Evolutionary conservation across 805 yeast genomes (phyloP).

Genomic region (Hemisphaericaspora nanyangensis): DNA sequence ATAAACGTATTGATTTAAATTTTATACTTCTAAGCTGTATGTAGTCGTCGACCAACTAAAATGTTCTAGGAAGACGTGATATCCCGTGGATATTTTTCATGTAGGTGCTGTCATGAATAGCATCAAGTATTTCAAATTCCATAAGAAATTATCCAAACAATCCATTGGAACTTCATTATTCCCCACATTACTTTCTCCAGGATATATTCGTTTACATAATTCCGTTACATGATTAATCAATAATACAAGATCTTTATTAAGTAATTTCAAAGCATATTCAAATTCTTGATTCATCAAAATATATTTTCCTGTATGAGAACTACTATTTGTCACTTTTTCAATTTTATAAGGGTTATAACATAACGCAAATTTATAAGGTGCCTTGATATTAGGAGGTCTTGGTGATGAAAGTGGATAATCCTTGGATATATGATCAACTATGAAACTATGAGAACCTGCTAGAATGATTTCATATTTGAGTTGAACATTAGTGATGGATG

Average conservation of each 20-base stretch:
- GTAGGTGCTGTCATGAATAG: constrained; percentile 29
- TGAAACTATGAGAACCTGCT: constrained; percentile 17
- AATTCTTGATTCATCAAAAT: constrained; percentile 20
- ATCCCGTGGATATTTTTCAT: too few relatives aligned
- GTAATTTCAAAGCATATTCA: constrained; percentile 29
- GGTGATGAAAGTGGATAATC: constrained; percentile 4
- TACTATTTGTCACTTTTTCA: constrained; percentile 11
- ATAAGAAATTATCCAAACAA: constrained; percentile 36
- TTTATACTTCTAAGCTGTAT: too few relatives aligned
- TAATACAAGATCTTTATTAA: constrained; percentile 27
- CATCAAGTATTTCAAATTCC: constrained; percentile 36
- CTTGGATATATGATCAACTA: constrained; percentile 20
- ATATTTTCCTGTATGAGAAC: constrained; percentile 5
- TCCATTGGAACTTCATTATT: constrained; percentile 28
- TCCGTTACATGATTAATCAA: constrained; percentile 21
- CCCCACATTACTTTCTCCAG: neutral
- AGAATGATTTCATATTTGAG: constrained; percentile 26
- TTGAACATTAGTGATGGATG: constrained; percentile 20
- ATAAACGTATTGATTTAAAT: too few relatives aligned
- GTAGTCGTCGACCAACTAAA: too few relatives aligned
- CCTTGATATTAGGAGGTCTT: neutral
- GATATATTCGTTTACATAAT: constrained; percentile 4
- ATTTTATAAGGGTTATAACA: constrained; percentile 20
- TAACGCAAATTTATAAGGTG: constrained; percentile 20
- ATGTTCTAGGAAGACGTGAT: too few relatives aligned